Base-by-base conservation (phyloP, 2,329 filamentous ascomycete genomes). In the Aspergillus udagawae region DNA sequence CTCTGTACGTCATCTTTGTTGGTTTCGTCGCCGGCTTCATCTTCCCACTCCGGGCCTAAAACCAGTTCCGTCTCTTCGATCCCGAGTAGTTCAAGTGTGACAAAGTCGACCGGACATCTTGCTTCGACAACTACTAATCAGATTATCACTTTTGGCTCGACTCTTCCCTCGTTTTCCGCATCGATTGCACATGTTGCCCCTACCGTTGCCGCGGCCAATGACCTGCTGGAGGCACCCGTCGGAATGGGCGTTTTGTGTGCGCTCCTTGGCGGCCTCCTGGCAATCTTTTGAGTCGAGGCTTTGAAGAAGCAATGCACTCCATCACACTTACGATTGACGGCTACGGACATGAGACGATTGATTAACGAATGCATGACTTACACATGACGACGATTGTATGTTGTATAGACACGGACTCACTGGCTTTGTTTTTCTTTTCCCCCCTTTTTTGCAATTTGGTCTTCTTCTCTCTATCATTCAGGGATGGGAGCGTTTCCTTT, bases 1-100 rank as follows among this genome's bases (percentile, higher is more conserved):
- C 83, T 68, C 63, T 86, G 71, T 82, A 81, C 73, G 68, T 84
- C 73, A 67, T 80, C 72, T 66, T 79, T 75, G 64, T 77, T 71
- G 73, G 73, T 57, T 68, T 80, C 68, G 60, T 74, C 65, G 60
- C 69, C 57, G 78, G 79, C 32, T 72, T 80, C 67, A 55, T 78
- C 67, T 69, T 83, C 73, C 73, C 74, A 52, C 55, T 81, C 60
- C 75, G 79, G 72, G 63, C 75, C 67, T 82, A 75, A 81, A 59
- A 51, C 56, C n/a, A 50, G 28, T 2, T 35, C 49, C 7, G 45
- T 49, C 27, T 57, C 28, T 21, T 50, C 45, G 45, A 63, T 57
- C 20, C 47, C 59, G n/a, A 54, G 54, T 54, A 29, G 49, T 56
- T 47, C 44, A 27, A 47, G 12, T 47, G 44, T 27, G 44, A 47